Evolutionary conservation across 1,139 yeast species (phyloP), one percentile per base, ranked within the genome.

Genomic region (Blastobotrys serpentis): DNA sequence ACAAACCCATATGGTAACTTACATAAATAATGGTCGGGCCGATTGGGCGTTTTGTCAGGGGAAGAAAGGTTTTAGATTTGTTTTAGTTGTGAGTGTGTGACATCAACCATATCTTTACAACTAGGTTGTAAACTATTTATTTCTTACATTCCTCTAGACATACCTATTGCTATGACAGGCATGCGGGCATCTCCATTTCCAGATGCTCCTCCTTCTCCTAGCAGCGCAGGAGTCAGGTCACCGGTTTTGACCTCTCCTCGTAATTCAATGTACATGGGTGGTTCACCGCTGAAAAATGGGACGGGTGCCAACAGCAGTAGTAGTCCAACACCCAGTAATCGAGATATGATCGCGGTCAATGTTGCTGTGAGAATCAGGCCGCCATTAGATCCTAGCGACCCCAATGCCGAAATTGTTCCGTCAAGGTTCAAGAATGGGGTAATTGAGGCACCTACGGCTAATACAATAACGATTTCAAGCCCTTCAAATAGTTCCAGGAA

Each of bases 301-400:
- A 22, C 40, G n/a, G n/a, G n/a, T 16, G 26, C 46, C 22, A 42
- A 45, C 26, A 23, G 32, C 17, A 47, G 45, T 22, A 10, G 39
- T 14, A 43, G 37, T 16, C 22, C 34, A 11, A 37, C 36, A 22
- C 38, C 36, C 8, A 22, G 16, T 6, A n/a, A 18, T 4, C 25
- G 17, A 6, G 36, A 36, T 17, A 41, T 22, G 26, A 50, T 52
- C 2, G 49, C 57, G 2, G 58, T 55, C 26, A 53, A 55, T 38
- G 58, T 55, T 16, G 50, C 52, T 6, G 57, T 55, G 11, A 48
- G 58, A n/a, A 46, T 55, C 34, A 40, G 51, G 32, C 58, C 46
- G 22, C 48, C 50, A 5, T 18, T 47, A 22, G 50, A 44, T 11
- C 50, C 47, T 7, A 40, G 37, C 5, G 41, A 43, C 21, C 30